Percentiles rank a stretch among this genome's conserved stretches.
Evolutionary conservation across 2,329 filamentous ascomycete species (phyloP).

Genomic region (Colletotrichum limetticola): DNA sequence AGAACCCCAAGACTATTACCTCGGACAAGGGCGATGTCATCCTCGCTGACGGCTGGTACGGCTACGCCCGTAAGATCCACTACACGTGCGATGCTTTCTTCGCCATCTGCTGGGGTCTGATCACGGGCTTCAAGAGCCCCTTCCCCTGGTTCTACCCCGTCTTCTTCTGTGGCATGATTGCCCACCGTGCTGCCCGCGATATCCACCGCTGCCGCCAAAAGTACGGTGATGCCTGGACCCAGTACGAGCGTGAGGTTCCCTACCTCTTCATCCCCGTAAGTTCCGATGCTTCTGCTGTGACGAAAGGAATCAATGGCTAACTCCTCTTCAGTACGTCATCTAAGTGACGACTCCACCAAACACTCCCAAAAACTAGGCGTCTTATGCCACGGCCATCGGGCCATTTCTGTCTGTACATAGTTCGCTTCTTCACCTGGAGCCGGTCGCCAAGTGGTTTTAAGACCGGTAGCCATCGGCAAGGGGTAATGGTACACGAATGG

Average conservation of each 20-base stretch:
- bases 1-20: constrained; percentile 83
- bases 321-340: constrained; percentile 51
- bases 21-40: constrained; percentile 80
- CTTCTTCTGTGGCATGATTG: constrained; percentile 85
- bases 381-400: background rate
- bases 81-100: constrained; percentile 86
- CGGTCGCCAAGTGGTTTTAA: background rate
- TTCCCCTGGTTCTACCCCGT: constrained; percentile 92
- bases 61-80: constrained; percentile 57
- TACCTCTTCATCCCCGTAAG: constrained; percentile 77
- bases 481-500: background rate
- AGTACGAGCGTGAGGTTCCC: constrained; percentile 84
- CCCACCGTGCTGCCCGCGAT: constrained; percentile 80
- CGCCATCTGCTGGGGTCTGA: constrained; percentile 80
- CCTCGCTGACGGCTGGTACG: constrained; percentile 86
- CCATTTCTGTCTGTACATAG: constrained; percentile 3
- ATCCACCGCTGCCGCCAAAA: constrained; percentile 79
- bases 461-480: background rate
- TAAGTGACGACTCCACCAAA: constrained; percentile 38
- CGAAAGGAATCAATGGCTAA: background rate
- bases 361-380: background rate
- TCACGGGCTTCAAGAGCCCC: constrained; percentile 82
- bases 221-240: constrained; percentile 84
- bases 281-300: background rate
- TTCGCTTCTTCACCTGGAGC: background rate